Evolutionary conservation across 139 green algal genomes (phyloP).

Genomic region (Mesostigma viride): DNA sequence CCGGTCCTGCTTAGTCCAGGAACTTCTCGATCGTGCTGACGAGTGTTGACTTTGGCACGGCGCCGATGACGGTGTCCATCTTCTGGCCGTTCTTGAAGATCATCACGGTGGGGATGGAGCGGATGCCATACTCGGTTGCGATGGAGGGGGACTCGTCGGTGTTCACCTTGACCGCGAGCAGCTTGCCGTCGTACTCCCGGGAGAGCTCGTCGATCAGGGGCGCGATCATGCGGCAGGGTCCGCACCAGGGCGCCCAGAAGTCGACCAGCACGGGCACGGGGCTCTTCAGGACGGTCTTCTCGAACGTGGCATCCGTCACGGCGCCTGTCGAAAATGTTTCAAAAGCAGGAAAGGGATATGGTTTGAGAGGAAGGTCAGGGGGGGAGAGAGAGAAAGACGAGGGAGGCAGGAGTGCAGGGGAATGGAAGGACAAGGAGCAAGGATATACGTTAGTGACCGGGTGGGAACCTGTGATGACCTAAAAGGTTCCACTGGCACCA

Average conservation of each 20-base stretch:
- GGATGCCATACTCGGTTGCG: slow-evolving; percentile 90
- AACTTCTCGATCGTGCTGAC: slow-evolving; percentile 84
- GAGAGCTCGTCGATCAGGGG: slow-evolving; percentile 47
- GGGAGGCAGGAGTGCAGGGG: too few relatives aligned
- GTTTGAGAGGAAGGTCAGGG: too few relatives aligned
- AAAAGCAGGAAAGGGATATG: too few relatives aligned
- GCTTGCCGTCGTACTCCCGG: slow-evolving; percentile 33
- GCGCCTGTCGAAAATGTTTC: too few relatives aligned
- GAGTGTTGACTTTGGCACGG: slow-evolving; percentile 87
- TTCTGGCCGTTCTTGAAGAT: slow-evolving; percentile 94
- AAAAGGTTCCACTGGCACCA: too few relatives aligned
- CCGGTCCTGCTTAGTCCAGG: slow-evolving; percentile 31
- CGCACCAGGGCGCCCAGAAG: slow-evolving; percentile 79
- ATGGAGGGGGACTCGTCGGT: slow-evolving; percentile 88
- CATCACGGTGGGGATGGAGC: slow-evolving; percentile 93
- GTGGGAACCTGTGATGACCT: too few relatives aligned
- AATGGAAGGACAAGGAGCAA: too few relatives aligned
- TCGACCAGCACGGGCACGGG: slow-evolving; percentile 86
- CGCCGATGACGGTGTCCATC: slow-evolving; percentile 94
- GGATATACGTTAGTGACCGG: too few relatives aligned
- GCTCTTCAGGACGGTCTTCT: slow-evolving; percentile 70
- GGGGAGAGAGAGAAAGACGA: too few relatives aligned
- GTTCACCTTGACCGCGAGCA: slow-evolving; percentile 80
- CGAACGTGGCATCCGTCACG: slow-evolving; percentile 74
- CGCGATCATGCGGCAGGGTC: slow-evolving; percentile 53